phyloP scores from a whole-genome alignment of 2,329 filamentous ascomycete species.

The Phialophora verrucosa region DNA sequence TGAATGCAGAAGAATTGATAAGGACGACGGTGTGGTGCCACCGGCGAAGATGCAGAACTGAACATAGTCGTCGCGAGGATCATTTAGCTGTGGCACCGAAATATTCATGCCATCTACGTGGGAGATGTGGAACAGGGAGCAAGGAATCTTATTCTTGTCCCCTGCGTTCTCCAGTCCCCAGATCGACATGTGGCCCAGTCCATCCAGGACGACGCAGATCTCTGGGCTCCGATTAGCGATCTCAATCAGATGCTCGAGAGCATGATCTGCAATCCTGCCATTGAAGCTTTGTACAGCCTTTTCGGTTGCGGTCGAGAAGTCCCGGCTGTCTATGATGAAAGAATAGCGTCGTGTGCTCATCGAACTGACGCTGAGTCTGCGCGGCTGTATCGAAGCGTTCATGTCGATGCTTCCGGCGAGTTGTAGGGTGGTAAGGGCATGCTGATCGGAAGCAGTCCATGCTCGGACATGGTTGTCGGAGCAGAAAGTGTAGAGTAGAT shows the following conservation, averaged over 20 bases:
- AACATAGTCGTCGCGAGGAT: constrained; percentile 59
- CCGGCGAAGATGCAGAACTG: constrained; percentile 77
- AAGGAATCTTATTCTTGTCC: constrained; percentile 67
- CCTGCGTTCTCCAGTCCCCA: constrained; percentile 91
- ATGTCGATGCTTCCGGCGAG: constrained; percentile 84
- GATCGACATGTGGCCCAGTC: constrained; percentile 82
- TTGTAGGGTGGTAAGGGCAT: constrained; percentile 73
- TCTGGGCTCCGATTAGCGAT: constrained; percentile 85
- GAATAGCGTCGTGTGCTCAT: constrained; percentile 65
- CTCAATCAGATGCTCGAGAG: constrained; percentile 82
- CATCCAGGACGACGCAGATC: constrained; percentile 83
- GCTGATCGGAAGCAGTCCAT: constrained; percentile 78
- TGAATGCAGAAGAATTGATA: constrained; percentile 79
- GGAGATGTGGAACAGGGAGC: constrained; percentile 82
- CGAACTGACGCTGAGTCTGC: constrained; percentile 49
- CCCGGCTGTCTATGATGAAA: constrained; percentile 80
- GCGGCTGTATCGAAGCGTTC: constrained; percentile 68
- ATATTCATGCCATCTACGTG: constrained; percentile 69
- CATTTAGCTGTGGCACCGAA: constrained; percentile 44
- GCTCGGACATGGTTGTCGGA: constrained; percentile 79
- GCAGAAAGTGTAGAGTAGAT: constrained; percentile 89
- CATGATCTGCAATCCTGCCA: constrained; percentile 68
- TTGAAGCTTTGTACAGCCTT: constrained; percentile 70
- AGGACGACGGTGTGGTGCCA: constrained; percentile 62
- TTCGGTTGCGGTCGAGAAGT: constrained; percentile 79